Evolutionary conservation across 352 stramenopile species (phyloP).

Genomic region (Pythium phragmiticola): DNA sequence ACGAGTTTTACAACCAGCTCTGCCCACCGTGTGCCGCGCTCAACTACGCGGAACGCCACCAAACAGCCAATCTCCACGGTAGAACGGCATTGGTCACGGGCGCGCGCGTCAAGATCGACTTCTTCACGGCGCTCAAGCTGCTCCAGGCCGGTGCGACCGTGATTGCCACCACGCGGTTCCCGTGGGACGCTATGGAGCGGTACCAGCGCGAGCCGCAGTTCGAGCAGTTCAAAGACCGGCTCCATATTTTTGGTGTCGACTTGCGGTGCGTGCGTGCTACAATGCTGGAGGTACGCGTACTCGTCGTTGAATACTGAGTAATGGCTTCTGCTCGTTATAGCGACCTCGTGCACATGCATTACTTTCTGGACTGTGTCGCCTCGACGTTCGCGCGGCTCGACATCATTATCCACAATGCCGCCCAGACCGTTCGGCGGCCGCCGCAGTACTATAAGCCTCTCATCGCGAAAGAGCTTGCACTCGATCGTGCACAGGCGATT

Average conservation of each 20-base stretch:
- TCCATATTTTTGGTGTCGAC: constrained; percentile 96
- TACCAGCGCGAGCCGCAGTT: constrained; percentile 92
- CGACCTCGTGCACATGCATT: constrained; percentile 93
- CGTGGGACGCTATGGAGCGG: constrained; percentile 83
- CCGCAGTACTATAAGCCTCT: constrained; percentile 93
- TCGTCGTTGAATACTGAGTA: too few relatives aligned
- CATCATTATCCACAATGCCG: constrained; percentile 97
- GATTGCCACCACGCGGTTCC: constrained; percentile 94
- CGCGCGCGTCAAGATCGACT: constrained; percentile 95
- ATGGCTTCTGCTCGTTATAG: constrained; percentile 19
- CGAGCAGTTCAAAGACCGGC: constrained; percentile 85
- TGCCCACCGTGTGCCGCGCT: constrained; percentile 90
- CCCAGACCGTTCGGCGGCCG: constrained; percentile 94
- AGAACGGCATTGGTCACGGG: constrained; percentile 94
- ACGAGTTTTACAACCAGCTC: constrained; percentile 95
- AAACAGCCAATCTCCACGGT: constrained; percentile 81
- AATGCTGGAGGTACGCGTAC: background rate
- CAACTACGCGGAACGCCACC: constrained; percentile 93
- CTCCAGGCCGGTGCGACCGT: constrained; percentile 90
- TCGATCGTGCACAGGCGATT: constrained; percentile 17
- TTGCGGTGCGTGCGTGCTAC: constrained; percentile 41
- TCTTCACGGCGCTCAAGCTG: constrained; percentile 92
- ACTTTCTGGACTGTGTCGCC: constrained; percentile 88
- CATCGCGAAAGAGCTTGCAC: constrained; percentile 62
- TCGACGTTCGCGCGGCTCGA: constrained; percentile 86